These are phyloP conservation scores for Globisporangium lucens DNA, from an alignment of 352 stramenopile species.

Conservation along the genomic window DNA sequence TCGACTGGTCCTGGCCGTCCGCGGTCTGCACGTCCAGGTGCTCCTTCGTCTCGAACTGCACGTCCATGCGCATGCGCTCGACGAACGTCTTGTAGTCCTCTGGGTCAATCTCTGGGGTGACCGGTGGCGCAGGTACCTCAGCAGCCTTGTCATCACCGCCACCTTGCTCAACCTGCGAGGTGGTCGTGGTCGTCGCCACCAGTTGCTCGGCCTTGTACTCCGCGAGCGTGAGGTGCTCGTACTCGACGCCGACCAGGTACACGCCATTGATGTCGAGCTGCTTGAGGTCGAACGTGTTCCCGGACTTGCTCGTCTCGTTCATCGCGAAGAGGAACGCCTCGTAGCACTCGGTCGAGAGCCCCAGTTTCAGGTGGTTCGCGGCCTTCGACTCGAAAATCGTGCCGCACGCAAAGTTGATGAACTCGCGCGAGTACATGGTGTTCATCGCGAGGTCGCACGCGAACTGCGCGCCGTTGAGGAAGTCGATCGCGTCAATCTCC, in stretches of 20 bases:
- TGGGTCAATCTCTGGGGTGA: slow-evolving; percentile 16
- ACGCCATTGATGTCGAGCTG: slow-evolving; percentile 52
- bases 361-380: slow-evolving; percentile 15
- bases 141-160: slow-evolving; percentile 8
- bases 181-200: slow-evolving; percentile 12
- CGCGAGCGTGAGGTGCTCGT: slow-evolving; percentile 42
- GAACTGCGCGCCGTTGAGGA: slow-evolving; percentile 47
- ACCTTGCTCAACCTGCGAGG: slow-evolving; percentile 11
- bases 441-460: slow-evolving; percentile 44
- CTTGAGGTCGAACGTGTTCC: slow-evolving; percentile 44
- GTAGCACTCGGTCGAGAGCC: slow-evolving; percentile 40
- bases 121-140: slow-evolving; percentile 10
- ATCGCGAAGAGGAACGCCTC: slow-evolving; percentile 55
- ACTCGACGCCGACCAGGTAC: slow-evolving; percentile 41
- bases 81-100: slow-evolving; percentile 32
- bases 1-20: slow-evolving; percentile 26
- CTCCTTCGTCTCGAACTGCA: slow-evolving; percentile 36
- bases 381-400: slow-evolving; percentile 34
- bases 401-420: slow-evolving; percentile 45
- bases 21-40: slow-evolving; percentile 33
- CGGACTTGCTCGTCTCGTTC: slow-evolving; percentile 43
- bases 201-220: slow-evolving; percentile 41
- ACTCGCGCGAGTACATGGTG: slow-evolving; percentile 55
- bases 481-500: slow-evolving; percentile 49
- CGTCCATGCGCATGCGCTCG: slow-evolving; percentile 38